A percentile compares a stretch with the other conserved stretches of the same genome.
Evolutionary conservation across 805 yeast species (phyloP).

Genomic region (Metschnikowia cerradonensis): DNA sequence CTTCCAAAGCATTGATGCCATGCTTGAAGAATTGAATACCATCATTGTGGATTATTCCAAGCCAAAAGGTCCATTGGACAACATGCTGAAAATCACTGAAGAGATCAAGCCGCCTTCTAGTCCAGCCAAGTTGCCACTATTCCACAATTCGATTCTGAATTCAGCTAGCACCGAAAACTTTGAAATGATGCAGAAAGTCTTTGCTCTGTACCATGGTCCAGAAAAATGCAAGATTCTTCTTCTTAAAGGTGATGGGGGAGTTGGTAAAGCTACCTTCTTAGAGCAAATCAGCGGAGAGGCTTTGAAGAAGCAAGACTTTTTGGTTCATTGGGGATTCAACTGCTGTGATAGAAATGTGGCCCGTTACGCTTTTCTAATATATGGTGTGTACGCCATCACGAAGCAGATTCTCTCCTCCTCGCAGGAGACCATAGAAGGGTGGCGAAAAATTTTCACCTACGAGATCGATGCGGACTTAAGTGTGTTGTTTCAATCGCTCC

Average conservation of each 20-base stretch:
- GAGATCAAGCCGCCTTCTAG: neutral
- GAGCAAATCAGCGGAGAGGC: constrained; percentile 35
- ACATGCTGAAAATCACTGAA: neutral
- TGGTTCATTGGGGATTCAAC: constrained; percentile 31
- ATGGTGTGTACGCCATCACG: constrained; percentile 36
- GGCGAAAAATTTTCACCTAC: constrained; percentile 39
- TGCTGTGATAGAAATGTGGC: constrained; percentile 24
- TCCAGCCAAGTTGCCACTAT: constrained; percentile 7
- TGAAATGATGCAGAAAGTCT: neutral
- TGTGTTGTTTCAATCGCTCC: constrained; percentile 38
- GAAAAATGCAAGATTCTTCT: constrained; percentile 22
- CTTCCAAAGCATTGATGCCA: constrained; percentile 29
- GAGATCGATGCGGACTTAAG: constrained; percentile 41
- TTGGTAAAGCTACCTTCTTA: constrained; percentile 44
- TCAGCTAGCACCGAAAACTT: neutral
- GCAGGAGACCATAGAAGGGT: constrained; percentile 28
- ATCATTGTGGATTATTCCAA: constrained; percentile 20
- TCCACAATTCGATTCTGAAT: constrained; percentile 10
- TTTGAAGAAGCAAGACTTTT: constrained; percentile 27
- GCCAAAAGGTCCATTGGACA: neutral
- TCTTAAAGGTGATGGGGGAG: constrained; percentile 41
- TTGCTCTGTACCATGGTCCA: constrained; percentile 6
- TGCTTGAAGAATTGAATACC: constrained; percentile 34
- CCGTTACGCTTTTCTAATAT: constrained; percentile 33
- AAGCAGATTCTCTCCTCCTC: constrained; percentile 40